A percentile compares a stretch with the other conserved stretches of the same genome.
phyloP scores from a whole-genome alignment of 2,329 filamentous ascomycete species.

The Pseudogymnoascus sp. region DNA sequence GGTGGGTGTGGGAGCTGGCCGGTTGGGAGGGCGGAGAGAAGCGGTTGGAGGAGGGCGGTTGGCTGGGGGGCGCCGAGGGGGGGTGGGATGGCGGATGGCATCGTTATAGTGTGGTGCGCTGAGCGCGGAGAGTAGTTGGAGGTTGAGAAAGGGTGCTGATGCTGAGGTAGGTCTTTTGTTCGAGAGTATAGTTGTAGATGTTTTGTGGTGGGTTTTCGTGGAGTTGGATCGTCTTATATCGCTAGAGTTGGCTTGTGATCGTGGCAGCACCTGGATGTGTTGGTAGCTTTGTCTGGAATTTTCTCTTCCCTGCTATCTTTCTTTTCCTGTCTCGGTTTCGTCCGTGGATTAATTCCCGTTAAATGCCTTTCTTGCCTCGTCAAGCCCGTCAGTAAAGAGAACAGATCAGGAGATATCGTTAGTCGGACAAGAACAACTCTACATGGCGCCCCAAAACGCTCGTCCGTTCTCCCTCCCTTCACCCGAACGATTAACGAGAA shows the following conservation, averaged over 20 bases:
- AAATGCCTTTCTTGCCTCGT: background rate
- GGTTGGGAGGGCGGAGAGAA: background rate
- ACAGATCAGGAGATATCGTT: background rate
- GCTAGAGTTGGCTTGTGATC: background rate
- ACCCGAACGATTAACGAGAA: background rate
- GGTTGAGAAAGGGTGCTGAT: background rate
- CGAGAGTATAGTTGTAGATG: background rate
- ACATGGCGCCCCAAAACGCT: background rate
- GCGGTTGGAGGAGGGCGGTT: background rate
- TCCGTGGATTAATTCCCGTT: background rate
- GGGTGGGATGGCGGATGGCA: background rate
- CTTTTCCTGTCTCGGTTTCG: background rate
- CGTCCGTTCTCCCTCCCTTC: background rate
- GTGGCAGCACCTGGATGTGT: background rate
- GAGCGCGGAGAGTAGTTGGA: background rate
- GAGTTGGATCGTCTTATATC: background rate
- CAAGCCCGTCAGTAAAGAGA: background rate
- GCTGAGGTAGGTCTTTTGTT: background rate
- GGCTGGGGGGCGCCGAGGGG: background rate
- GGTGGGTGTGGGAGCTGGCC: constrained; percentile 40
- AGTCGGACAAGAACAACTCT: background rate
- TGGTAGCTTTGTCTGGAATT: background rate
- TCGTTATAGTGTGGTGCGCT: background rate
- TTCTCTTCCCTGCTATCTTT: background rate
- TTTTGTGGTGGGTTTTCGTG: background rate